These are phyloP conservation scores for Angomonas deanei DNA, from an alignment of 208 protist genomes.

Conservation along the genomic window DNA sequence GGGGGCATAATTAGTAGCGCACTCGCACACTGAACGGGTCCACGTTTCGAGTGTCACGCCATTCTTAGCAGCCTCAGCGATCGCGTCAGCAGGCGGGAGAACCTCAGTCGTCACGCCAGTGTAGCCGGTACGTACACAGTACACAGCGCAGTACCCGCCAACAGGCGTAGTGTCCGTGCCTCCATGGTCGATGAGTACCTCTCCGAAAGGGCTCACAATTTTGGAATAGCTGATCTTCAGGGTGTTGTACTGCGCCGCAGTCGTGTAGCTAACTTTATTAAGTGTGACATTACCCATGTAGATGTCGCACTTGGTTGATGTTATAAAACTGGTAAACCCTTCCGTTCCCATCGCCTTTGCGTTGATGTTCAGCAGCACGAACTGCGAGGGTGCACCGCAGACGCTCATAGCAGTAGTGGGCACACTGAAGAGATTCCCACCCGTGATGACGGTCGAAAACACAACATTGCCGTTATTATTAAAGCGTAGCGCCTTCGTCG, in stretches of 20 bases:
- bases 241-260: neutral
- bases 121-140: neutral
- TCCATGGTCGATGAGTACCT: neutral
- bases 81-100: neutral
- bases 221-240: neutral
- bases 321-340: neutral
- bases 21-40: neutral
- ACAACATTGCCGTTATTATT: neutral
- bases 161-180: neutral
- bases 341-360: neutral
- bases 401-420: no score
- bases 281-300: constrained; percentile 1
- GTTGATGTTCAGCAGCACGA: neutral
- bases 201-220: neutral
- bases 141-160: neutral
- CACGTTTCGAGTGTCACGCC: neutral
- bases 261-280: neutral
- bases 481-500: neutral
- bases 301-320: neutral
- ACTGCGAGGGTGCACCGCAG: neutral
- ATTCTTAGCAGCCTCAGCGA: neutral
- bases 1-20: neutral
- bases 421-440: neutral
- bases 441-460: neutral
- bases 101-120: neutral